phyloP scores from a whole-genome alignment of 176 grass and related monocot species.

The Cenchrus purpureus region DNA sequence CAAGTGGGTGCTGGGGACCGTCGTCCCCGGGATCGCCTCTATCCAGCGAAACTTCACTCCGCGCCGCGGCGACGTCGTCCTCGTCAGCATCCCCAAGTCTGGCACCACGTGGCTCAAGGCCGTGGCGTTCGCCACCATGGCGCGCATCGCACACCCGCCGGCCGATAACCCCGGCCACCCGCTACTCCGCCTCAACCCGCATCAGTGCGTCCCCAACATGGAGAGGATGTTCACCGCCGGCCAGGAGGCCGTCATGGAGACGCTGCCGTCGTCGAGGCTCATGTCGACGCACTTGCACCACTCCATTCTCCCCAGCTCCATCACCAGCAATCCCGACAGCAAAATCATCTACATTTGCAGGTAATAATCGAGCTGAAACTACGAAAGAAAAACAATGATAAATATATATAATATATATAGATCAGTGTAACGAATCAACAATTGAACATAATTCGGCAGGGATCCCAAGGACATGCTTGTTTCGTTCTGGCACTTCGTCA shows the following conservation, averaged over 20 bases:
- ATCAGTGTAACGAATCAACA: no score
- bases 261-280: slow-evolving; percentile 45
- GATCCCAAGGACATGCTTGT: slow-evolving; percentile 28
- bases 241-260: slow-evolving; percentile 19
- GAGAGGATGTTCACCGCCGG: slow-evolving; percentile 29
- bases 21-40: not conserved
- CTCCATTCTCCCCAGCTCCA: slow-evolving; percentile 36
- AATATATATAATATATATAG: no score
- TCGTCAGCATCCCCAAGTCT: slow-evolving; percentile 42
- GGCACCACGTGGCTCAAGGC: slow-evolving; percentile 51
- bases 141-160: not conserved
- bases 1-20: not conserved
- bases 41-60: not conserved
- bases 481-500: not conserved
- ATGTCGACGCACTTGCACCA: slow-evolving; percentile 55
- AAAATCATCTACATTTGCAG: slow-evolving; percentile 22
- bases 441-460: not conserved
- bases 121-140: slow-evolving; percentile 34
- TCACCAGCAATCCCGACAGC: slow-evolving; percentile 20
- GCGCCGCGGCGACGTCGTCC: slow-evolving; percentile 18
- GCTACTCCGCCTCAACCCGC: slow-evolving; percentile 49
- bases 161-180: slow-evolving; percentile 22
- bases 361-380: not conserved
- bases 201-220: slow-evolving; percentile 42
- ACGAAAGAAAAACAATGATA: no score